phyloP scores from a whole-genome alignment of 768 basidiomycete species.

The Hemileccinum rubropunctum region DNA sequence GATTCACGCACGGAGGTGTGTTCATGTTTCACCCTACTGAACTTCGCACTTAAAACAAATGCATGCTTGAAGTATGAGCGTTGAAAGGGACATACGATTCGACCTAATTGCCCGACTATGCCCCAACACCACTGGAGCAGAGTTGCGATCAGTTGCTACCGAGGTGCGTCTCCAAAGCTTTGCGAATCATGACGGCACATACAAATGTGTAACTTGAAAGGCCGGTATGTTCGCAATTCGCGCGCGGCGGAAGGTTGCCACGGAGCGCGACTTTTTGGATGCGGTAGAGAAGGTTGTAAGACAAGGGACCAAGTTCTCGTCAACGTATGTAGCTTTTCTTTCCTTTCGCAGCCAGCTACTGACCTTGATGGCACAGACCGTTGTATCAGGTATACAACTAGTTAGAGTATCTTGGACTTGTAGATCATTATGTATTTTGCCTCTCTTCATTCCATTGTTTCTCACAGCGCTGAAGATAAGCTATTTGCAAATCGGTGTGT shows the following conservation, averaged over 20 bases:
- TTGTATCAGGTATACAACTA: constrained; percentile 95
- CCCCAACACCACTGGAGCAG: constrained; percentile 98
- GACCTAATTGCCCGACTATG: constrained; percentile 96
- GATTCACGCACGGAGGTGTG: constrained; percentile 91
- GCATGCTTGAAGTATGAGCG: constrained; percentile 73
- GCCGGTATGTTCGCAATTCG: constrained; percentile 99
- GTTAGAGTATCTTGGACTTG: constrained; percentile 22
- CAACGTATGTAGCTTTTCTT: constrained; percentile 64
- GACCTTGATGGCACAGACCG: constrained; percentile 47
- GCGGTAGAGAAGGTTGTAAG: constrained; percentile 98
- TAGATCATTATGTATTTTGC: constrained; percentile 17
- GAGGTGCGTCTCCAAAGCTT: constrained; percentile 52
- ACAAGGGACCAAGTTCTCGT: constrained; percentile 97
- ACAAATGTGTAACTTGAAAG: constrained; percentile 69
- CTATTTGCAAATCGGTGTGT: not conserved
- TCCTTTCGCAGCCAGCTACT: not conserved
- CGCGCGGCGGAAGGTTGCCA: constrained; percentile 92
- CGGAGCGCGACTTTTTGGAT: constrained; percentile 96
- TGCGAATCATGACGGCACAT: constrained; percentile 65
- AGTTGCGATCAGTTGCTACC: constrained; percentile 93
- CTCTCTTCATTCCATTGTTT: not conserved
- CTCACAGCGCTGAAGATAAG: not conserved
- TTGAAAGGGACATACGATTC: constrained; percentile 95
- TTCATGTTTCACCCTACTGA: constrained; percentile 3
- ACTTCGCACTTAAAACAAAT: not conserved